Base-by-base conservation (phyloP, 2,329 filamentous ascomycete species). In the Cladobotryum mycophilum region DNA sequence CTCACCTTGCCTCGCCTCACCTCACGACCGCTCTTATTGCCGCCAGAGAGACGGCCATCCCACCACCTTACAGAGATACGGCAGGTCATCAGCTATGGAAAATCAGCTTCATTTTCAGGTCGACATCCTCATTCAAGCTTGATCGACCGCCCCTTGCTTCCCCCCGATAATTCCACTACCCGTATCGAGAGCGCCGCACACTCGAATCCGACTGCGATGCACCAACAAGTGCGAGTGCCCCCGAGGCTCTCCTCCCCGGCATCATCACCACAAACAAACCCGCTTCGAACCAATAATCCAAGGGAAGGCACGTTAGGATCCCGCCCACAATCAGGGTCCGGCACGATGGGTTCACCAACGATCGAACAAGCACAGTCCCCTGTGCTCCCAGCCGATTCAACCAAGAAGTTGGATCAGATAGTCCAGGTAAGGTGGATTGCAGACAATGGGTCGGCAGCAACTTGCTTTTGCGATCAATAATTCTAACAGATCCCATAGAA, bases 331-430 rank as follows among this genome's bases (percentile, higher is more conserved):
- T 64, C 73, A 44, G 65, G 68, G 20, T 76, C 79, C 25, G 73
- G 72, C 54, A 58, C 62, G 15, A 55, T 67, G 45, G 61, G 76
- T 58, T 75, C 77, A 53, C 76, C 79, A 52, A 74, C 79, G 25
- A 71, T 69, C 55, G 69, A 72, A 30, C 71, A 69, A 43, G 67
- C 68, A 50, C 64, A 67, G 41, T 64, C 72, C 41, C 68, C 61
- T 22, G 72, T 75, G 22, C 79, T 81, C 43, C 81, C 79, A 49
- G 79, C 76, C 60, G 88, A 92, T 58, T 81, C 83, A 5, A 71
- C 86, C 66, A 82, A 79, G 70, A 93, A 93, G 73, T 76, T 96
- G 59, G 93, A 95, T 67, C 90, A 96, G 71, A 93, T 97, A 63
- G 85, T 96, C 61, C 89, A 93, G 80, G 90, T 95, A 61, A 61